These are phyloP conservation scores for Hansenula sp. DNA, from an alignment of 1,139 yeast genomes.

Conservation along the genomic window DNA sequence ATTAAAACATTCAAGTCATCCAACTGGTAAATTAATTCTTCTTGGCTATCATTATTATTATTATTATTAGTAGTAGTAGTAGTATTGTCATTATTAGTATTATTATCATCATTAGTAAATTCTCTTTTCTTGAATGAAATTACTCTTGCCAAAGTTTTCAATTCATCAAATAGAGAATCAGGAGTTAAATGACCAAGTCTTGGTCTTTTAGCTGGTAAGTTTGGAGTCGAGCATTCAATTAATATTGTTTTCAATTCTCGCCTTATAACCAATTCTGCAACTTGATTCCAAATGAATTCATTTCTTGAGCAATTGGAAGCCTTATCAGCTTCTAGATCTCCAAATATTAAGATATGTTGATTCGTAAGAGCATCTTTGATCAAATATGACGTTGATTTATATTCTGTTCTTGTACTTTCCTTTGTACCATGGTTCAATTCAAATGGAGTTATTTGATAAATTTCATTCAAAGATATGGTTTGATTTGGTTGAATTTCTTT, in stretches of 20 bases:
- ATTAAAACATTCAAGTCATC: slow-evolving; percentile 52
- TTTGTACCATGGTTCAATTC: slow-evolving; percentile 32
- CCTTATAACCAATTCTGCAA: slow-evolving; percentile 43
- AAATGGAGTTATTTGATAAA: slow-evolving; percentile 26
- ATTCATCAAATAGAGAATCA: slow-evolving; percentile 51
- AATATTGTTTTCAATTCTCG: slow-evolving; percentile 48
- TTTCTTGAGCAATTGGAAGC: slow-evolving; percentile 42
- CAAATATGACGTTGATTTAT: slow-evolving; percentile 48
- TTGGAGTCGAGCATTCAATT: slow-evolving; percentile 72
- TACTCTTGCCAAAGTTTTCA: slow-evolving; percentile 33
- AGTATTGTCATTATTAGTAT: too few species aligned
- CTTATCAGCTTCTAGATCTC: slow-evolving; percentile 75
- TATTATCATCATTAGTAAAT: too few species aligned
- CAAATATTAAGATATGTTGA: slow-evolving; percentile 57
- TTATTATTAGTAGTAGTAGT: too few species aligned
- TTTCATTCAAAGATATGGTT: slow-evolving; percentile 18
- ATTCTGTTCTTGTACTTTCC: slow-evolving; percentile 3
- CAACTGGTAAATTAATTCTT: slow-evolving; percentile 28
- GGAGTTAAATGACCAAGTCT: slow-evolving; percentile 85
- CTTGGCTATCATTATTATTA: too few species aligned
- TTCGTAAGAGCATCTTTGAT: slow-evolving; percentile 33
- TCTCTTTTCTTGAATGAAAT: neutral
- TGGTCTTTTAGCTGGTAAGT: slow-evolving; percentile 39
- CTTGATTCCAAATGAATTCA: slow-evolving; percentile 48
- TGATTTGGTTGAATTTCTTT: slow-evolving; percentile 17